These are phyloP conservation scores for Daldinia bambusicola DNA, from an alignment of 495 filamentous ascomycete genomes.

Conservation along the genomic window DNA sequence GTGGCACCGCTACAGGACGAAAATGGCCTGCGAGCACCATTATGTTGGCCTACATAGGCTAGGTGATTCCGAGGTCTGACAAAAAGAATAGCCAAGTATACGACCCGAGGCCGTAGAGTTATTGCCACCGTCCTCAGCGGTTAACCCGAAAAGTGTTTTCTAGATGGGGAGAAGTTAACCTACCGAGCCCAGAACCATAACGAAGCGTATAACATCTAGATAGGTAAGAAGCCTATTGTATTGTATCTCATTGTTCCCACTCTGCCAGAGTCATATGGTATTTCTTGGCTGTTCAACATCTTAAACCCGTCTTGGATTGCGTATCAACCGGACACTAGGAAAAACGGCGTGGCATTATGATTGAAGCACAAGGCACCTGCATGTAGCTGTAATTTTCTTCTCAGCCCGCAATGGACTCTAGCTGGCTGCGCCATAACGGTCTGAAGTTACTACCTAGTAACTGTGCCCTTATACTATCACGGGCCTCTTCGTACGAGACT, in stretches of 20 bases:
- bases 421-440: constrained; percentile 4
- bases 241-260: no score
- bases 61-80: not conserved
- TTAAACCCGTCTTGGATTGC: no score
- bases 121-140: not conserved
- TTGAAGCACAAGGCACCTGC: not conserved
- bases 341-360: no score
- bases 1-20: not conserved
- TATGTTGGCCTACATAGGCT: not conserved
- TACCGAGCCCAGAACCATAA: not conserved
- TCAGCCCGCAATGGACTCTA: not conserved
- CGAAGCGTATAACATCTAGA: not conserved
- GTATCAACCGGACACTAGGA: no score
- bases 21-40: not conserved
- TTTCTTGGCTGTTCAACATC: no score
- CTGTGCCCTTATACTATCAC: not conserved
- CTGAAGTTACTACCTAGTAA: no score
- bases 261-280: no score
- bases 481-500: not conserved
- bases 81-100: not conserved
- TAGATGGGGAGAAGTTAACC: not conserved
- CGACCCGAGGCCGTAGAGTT: not conserved
- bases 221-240: no score
- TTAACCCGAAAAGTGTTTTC: not conserved
- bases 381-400: not conserved